Percentiles rank a stretch among this genome's conserved stretches.
phyloP scores from a whole-genome alignment of 495 filamentous ascomycete genomes.

The Daldinia vernicosa region DNA sequence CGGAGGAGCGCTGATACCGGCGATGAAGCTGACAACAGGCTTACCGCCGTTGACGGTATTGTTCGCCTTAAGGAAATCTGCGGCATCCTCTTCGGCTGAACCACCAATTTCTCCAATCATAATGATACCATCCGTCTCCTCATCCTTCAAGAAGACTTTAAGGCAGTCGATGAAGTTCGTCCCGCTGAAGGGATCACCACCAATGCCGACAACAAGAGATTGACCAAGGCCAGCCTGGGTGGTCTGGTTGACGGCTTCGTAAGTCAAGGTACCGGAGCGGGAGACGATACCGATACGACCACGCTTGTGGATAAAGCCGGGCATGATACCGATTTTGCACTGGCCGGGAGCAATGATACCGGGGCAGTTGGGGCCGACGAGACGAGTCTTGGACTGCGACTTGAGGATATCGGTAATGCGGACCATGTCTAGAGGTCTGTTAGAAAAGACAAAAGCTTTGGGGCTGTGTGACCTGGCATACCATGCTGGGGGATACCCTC shows the following conservation, averaged over 20 bases:
- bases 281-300: slow-evolving; percentile 98
- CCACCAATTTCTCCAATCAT: slow-evolving; percentile 99
- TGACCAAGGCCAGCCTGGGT: slow-evolving; percentile 96
- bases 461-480: slow-evolving; percentile 51
- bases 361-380: slow-evolving; percentile 98
- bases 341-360: slow-evolving; percentile 97
- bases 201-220: slow-evolving; percentile 97
- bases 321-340: slow-evolving; percentile 99
- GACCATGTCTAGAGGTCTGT: slow-evolving; percentile 82
- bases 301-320: slow-evolving; percentile 99
- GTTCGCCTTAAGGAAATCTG: slow-evolving; percentile 90
- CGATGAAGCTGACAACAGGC: slow-evolving; percentile 97
- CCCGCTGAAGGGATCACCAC: slow-evolving; percentile 97
- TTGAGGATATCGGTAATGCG: slow-evolving; percentile 98
- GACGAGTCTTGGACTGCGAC: slow-evolving; percentile 93
- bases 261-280: slow-evolving; percentile 96
- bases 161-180: slow-evolving; percentile 99
- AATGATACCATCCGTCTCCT: slow-evolving; percentile 98
- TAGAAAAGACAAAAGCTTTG: background rate
- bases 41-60: slow-evolving; percentile 85
- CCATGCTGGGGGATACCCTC: slow-evolving; percentile 98
- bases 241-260: slow-evolving; percentile 99
- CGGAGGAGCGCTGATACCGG: slow-evolving; percentile 95
- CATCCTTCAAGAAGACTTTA: slow-evolving; percentile 93
- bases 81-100: slow-evolving; percentile 95